Evolutionary conservation across 1,284 basidiomycete species (phyloP).

Genomic region (Cutaneotrichosporon sp.): DNA sequence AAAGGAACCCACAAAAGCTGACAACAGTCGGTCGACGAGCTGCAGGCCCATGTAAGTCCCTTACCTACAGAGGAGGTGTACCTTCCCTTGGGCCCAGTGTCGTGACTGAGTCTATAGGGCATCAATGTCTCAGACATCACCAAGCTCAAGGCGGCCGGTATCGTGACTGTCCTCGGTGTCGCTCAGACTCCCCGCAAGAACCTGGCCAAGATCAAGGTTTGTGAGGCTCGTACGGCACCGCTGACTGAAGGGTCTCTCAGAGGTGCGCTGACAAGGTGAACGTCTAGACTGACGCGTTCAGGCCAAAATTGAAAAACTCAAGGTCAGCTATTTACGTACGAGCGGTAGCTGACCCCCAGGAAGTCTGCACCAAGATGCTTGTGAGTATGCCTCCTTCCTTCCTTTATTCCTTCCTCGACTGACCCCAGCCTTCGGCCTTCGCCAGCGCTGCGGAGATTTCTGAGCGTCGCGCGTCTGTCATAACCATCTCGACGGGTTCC

Average conservation of each 20-base stretch:
- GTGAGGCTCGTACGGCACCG: constrained; percentile 12
- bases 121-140: constrained; percentile 90
- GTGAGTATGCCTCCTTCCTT: constrained; percentile 49
- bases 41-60: constrained; percentile 72
- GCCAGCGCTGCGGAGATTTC: constrained; percentile 83
- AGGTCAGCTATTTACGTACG: constrained; percentile 52
- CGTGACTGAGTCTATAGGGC: constrained; percentile 55
- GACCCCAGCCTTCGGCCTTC: constrained; percentile 71
- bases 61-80: neutral
- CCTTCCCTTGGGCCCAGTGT: no score
- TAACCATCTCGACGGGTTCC: constrained; percentile 79
- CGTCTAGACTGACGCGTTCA: constrained; percentile 14
- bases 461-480: constrained; percentile 71
- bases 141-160: constrained; percentile 69
- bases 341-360: constrained; percentile 52
- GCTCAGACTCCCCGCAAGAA: constrained; percentile 70
- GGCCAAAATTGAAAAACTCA: constrained; percentile 93
- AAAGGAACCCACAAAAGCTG: neutral
- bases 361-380: constrained; percentile 76
- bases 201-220: constrained; percentile 82
- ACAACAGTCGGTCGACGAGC: constrained; percentile 72
- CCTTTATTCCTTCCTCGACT: no score
- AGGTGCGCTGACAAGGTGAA: constrained; percentile 17
- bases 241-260: constrained; percentile 36
- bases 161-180: constrained; percentile 53